Conservation (phyloP, 768 basidiomycete species). For the Hericium coralloides region DNA sequence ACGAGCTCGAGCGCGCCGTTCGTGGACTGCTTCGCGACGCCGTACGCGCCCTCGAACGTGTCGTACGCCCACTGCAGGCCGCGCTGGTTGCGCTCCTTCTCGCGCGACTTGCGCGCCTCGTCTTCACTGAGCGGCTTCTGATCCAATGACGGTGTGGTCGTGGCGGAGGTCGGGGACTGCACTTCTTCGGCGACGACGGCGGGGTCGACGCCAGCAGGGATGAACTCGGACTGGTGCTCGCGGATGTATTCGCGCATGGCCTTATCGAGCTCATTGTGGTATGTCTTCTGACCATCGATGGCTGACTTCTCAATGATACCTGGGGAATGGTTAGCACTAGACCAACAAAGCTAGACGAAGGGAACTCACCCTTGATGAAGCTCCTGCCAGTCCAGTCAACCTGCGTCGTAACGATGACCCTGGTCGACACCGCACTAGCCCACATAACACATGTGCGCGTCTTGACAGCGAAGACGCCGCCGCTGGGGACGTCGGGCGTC, state of each 20-base stretch:
- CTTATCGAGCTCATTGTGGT: constrained; percentile 74
- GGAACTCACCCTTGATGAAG: constrained; percentile 79
- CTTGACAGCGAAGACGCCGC: constrained; percentile 88
- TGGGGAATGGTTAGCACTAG: constrained; percentile 21
- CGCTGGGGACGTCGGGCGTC: constrained; percentile 93
- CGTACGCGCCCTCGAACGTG: constrained; percentile 68
- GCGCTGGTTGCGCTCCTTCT: constrained; percentile 60
- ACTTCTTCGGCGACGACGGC: constrained; percentile 40
- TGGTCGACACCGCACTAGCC: constrained; percentile 72
- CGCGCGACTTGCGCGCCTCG: constrained; percentile 43
- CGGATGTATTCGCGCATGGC: constrained; percentile 86
- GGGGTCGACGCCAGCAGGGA: constrained; percentile 70
- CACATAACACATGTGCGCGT: constrained; percentile 93
- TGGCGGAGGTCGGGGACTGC: constrained; percentile 18
- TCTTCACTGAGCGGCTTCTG: constrained; percentile 23
- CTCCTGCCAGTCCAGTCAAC: constrained; percentile 96
- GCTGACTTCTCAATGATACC: constrained; percentile 90
- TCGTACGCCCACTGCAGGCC: constrained; percentile 86
- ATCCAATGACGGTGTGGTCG: constrained; percentile 9
- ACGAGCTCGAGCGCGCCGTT: constrained; percentile 70
- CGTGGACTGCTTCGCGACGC: constrained; percentile 64
- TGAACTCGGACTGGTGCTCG: constrained; percentile 83
- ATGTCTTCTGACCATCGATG: constrained; percentile 86
- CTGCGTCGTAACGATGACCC: constrained; percentile 78
- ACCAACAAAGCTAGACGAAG: not conserved